These are phyloP conservation scores for Lumnitzera littorea DNA, from an alignment of 345 rosid genomes.

Conservation along the genomic window DNA sequence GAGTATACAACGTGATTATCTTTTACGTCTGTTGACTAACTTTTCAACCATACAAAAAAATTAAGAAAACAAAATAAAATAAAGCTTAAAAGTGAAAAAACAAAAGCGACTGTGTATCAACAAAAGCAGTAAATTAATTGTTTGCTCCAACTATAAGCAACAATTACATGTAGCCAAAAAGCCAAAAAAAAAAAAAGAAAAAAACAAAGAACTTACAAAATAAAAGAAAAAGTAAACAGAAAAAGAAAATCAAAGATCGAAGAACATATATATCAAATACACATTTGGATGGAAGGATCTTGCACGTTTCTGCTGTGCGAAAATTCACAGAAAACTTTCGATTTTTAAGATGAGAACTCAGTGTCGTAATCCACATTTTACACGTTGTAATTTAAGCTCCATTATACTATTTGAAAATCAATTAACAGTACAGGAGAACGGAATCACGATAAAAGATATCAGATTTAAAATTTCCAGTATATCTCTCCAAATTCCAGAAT, in stretches of 20 bases:
- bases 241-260: slow-evolving; percentile 6
- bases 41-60: slow-evolving; percentile 14
- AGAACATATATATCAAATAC: not conserved
- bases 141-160: not conserved
- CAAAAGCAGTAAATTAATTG: not conserved
- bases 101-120: too few species aligned
- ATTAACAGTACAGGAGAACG: too few species aligned
- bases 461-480: too few species aligned
- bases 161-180: not conserved
- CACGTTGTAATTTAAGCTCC: too few species aligned
- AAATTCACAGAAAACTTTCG: too few species aligned
- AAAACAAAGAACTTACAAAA: slow-evolving; percentile 7
- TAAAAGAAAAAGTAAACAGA: slow-evolving; percentile 23
- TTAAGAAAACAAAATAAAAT: not conserved
- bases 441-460: too few species aligned
- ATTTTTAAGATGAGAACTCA: too few species aligned
- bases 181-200: slow-evolving; percentile 9
- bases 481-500: too few species aligned
- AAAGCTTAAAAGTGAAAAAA: not conserved
- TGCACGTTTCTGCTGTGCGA: too few species aligned
- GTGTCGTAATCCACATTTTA: too few species aligned
- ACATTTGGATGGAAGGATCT: too few species aligned
- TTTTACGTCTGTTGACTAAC: slow-evolving; percentile 31
- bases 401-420: too few species aligned
- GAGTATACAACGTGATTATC: slow-evolving; percentile 17